Percentiles rank a stretch among this genome's conserved stretches.
phyloP scores from a whole-genome alignment of 176 grass and related monocot species.

The Canna indica region DNA sequence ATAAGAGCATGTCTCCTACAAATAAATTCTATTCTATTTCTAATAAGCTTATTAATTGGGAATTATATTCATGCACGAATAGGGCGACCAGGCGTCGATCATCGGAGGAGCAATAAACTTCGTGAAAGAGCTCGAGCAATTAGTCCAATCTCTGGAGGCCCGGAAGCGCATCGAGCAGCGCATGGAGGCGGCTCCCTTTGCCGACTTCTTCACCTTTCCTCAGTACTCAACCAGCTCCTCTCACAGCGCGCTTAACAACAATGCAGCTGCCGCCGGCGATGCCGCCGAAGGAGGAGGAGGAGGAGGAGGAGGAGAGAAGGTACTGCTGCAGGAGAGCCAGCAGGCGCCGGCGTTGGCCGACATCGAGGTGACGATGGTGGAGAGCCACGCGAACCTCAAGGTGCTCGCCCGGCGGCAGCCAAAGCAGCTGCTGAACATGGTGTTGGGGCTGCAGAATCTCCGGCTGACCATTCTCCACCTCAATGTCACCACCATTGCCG shows the following conservation, averaged over 20 bases:
- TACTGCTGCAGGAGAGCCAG: too few relatives aligned
- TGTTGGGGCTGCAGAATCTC: background rate
- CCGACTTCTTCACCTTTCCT: conserved; percentile 10
- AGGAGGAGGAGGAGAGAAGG: too few relatives aligned
- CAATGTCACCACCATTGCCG: background rate
- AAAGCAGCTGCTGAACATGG: conserved; percentile 6
- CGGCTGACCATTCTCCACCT: conserved; percentile 1
- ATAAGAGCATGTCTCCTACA: conserved; percentile 6
- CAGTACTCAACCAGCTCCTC: background rate
- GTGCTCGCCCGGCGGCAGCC: background rate
- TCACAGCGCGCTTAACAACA: too few relatives aligned
- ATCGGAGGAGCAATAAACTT: conserved; percentile 6
- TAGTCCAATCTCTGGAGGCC: conserved; percentile 7
- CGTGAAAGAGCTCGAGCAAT: background rate
- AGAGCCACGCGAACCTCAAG: conserved; percentile 12
- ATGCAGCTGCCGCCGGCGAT: background rate
- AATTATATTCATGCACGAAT: too few relatives aligned
- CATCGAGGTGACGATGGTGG: conserved; percentile 11
- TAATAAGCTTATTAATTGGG: too few relatives aligned
- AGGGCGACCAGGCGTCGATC: conserved; percentile 13
- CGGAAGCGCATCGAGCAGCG: background rate
- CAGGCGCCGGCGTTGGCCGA: background rate
- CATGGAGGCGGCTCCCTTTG: background rate
- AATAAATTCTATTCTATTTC: too few relatives aligned
- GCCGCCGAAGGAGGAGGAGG: too few relatives aligned